A percentile compares a stretch with the other conserved stretches of the same genome.
Evolutionary conservation across 495 filamentous ascomycete species (phyloP).

Genomic region (Aspergillus funiculosus): DNA sequence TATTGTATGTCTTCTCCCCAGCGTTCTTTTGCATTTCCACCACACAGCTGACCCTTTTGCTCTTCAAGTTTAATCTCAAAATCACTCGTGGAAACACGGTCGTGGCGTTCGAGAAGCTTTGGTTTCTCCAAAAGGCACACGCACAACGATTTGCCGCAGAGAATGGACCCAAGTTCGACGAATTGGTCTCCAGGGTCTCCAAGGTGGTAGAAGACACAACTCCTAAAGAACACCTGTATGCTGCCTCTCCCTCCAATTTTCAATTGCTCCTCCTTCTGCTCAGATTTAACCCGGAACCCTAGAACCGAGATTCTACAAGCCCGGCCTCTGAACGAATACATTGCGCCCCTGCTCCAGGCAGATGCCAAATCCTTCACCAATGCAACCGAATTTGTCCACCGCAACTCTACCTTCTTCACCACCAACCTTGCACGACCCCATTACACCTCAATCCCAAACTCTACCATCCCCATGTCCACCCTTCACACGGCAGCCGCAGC

Average conservation of each 20-base stretch:
- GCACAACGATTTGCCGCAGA: constrained; percentile 39
- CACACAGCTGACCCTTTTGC: constrained; percentile 14
- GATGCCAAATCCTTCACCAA: constrained; percentile 60
- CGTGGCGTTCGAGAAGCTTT: constrained; percentile 73
- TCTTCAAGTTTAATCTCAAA: constrained; percentile 75
- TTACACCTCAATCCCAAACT: constrained; percentile 21
- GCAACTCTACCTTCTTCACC: constrained; percentile 62
- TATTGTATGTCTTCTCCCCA: constrained; percentile 40
- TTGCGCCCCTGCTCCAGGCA: constrained; percentile 50
- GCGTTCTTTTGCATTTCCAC: not conserved
- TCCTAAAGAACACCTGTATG: constrained; percentile 29
- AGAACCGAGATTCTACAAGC: constrained; percentile 31
- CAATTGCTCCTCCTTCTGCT: not conserved
- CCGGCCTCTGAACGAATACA: constrained; percentile 27
- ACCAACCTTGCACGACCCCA: constrained; percentile 30
- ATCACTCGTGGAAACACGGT: constrained; percentile 88
- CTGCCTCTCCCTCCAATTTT: not conserved
- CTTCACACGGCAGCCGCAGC: constrained; percentile 38
- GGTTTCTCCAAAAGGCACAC: constrained; percentile 73
- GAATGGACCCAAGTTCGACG: constrained; percentile 36
- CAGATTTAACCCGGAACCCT: not conserved
- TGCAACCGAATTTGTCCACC: constrained; percentile 49
- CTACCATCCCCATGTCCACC: constrained; percentile 27
- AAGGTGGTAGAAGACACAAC: constrained; percentile 29
- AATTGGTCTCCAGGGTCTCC: constrained; percentile 42